Evolutionary conservation across 139 green algal genomes (phyloP).

Genomic region (Astrephomene gubernaculifera): DNA sequence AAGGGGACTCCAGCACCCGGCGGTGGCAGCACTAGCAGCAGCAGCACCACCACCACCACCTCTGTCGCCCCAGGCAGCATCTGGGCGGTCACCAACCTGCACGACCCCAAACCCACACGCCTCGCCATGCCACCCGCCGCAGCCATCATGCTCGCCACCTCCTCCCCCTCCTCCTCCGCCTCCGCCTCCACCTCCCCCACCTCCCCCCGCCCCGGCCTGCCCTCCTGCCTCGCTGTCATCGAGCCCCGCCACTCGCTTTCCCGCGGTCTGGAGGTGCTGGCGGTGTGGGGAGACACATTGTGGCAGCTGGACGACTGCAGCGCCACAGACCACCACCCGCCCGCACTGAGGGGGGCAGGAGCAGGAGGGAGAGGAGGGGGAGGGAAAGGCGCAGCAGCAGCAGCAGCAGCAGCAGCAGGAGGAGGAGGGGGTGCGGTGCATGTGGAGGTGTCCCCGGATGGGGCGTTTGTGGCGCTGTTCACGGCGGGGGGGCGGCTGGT

Average conservation of each 20-base stretch:
- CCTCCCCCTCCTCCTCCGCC: too few relatives aligned
- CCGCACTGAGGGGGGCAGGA: constrained; percentile 12
- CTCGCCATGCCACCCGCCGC: too few relatives aligned
- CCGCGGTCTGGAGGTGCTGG: constrained; percentile 75
- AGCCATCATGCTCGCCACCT: too few relatives aligned
- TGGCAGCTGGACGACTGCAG: constrained; percentile 69
- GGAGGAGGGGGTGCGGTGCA: too few relatives aligned
- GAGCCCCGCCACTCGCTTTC: constrained; percentile 67
- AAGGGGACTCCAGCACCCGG: too few relatives aligned
- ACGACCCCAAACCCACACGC: constrained; percentile 59
- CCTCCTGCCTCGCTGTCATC: constrained; percentile 71
- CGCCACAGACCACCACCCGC: constrained; percentile 43
- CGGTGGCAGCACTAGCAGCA: too few relatives aligned
- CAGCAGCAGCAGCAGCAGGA: too few relatives aligned
- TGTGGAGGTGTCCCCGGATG: constrained; percentile 77
- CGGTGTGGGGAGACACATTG: constrained; percentile 66
- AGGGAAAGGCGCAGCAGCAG: too few relatives aligned
- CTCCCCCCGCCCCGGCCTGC: neutral
- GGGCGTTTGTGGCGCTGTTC: constrained; percentile 76
- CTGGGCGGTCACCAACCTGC: constrained; percentile 70
- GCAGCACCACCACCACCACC: too few relatives aligned
- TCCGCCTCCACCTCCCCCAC: too few relatives aligned
- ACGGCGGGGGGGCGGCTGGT: constrained; percentile 61
- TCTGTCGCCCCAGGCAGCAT: constrained; percentile 39
- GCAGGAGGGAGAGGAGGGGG: too few relatives aligned